Evolutionary conservation across 441 rosid genomes (phyloP).

Genomic region (Flueggea neowawraea): DNA sequence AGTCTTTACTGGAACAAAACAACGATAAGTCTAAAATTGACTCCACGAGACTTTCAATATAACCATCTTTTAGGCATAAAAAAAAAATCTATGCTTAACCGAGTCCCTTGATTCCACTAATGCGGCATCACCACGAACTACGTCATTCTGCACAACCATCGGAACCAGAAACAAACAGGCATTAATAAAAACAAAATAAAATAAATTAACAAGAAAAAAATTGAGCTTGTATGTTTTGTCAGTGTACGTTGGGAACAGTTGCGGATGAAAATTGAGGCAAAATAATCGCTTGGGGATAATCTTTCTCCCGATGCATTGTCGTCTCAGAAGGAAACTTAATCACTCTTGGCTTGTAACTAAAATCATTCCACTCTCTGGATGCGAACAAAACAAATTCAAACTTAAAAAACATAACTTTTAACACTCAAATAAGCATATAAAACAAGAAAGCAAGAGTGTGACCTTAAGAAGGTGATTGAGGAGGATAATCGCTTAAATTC

Average conservation of each 20-base stretch:
- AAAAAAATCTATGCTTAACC: no score
- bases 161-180: no score
- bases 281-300: slow-evolving; percentile 20
- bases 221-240: neutral
- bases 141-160: no score
- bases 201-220: neutral
- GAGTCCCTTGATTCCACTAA: no score
- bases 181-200: slow-evolving; percentile 3
- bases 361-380: slow-evolving; percentile 71
- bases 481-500: slow-evolving; percentile 45
- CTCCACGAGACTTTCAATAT: neutral
- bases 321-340: slow-evolving; percentile 50
- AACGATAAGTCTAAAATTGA: slow-evolving; percentile 9
- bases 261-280: slow-evolving; percentile 90
- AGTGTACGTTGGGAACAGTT: slow-evolving; percentile 57
- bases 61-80: neutral
- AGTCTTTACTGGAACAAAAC: slow-evolving; percentile 69
- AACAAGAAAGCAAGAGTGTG: neutral
- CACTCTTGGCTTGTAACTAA: slow-evolving; percentile 41
- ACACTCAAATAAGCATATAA: no score
- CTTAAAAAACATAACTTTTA: neutral
- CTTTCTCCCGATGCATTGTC: slow-evolving; percentile 14
- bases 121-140: no score
- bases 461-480: slow-evolving; percentile 67
- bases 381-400: neutral